These are phyloP conservation scores for Perkinsus marinus DNA, from an alignment of 169 alveolate species.

Conservation along the genomic window DNA sequence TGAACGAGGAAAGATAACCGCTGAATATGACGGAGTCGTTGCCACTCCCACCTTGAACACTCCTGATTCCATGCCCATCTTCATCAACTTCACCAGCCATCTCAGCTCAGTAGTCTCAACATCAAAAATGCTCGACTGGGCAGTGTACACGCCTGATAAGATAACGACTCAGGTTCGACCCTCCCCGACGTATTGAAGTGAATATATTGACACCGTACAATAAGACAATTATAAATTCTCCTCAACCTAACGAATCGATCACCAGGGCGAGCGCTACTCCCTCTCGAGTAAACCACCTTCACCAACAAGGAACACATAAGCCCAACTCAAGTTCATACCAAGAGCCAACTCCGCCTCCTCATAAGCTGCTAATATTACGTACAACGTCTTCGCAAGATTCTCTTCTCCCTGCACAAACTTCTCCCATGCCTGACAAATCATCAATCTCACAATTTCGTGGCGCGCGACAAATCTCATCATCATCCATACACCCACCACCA, in stretches of 20 bases:
- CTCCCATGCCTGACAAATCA: not conserved
- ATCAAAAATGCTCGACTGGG: not conserved
- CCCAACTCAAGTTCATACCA: not conserved
- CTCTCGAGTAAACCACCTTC: too few relatives aligned
- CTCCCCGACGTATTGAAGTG: too few relatives aligned
- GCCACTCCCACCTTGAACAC: not conserved
- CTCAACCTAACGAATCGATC: too few relatives aligned
- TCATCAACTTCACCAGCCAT: not conserved
- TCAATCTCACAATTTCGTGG: not conserved
- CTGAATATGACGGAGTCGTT: too few relatives aligned
- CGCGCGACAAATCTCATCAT: not conserved
- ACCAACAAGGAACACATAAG: too few relatives aligned
- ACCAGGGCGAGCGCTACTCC: too few relatives aligned
- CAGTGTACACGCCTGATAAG: not conserved
- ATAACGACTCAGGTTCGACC: not conserved
- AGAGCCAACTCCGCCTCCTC: not conserved
- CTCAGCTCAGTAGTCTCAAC: not conserved
- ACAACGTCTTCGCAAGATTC: not conserved
- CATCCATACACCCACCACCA: too few relatives aligned
- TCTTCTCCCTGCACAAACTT: not conserved
- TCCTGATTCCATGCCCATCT: not conserved
- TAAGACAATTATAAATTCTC: too few relatives aligned
- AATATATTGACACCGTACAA: too few relatives aligned
- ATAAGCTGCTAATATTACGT: not conserved
- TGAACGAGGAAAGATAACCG: too few relatives aligned